Conservation (phyloP, 805 yeast genomes). For the Suhomyces sp. region DNA sequence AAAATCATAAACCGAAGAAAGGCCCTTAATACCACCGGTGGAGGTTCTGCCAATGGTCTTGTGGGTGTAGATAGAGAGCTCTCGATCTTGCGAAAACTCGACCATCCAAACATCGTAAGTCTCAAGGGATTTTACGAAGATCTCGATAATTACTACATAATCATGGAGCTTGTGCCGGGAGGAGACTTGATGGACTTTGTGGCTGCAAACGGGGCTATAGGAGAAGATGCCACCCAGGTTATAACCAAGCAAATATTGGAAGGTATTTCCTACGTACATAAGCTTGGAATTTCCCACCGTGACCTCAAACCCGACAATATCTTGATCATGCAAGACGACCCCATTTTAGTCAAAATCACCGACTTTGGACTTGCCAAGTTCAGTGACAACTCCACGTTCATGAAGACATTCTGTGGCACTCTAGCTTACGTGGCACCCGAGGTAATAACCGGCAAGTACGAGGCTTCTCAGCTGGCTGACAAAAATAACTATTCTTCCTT, state of each 20-base stretch:
- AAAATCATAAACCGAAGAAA: conserved; percentile 84
- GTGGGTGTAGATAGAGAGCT: conserved; percentile 86
- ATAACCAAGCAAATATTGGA: conserved; percentile 79
- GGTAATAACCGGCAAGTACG: conserved; percentile 60
- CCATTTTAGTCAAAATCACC: conserved; percentile 86
- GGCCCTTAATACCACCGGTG: conserved; percentile 64
- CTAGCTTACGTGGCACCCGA: conserved; percentile 97
- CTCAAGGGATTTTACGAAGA: conserved; percentile 87
- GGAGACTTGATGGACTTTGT: conserved; percentile 98
- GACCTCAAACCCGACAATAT: conserved; percentile 97
- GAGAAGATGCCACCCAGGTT: conserved; percentile 86
- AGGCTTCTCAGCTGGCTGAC: conserved; percentile 26
- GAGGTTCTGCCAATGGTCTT: conserved; percentile 46
- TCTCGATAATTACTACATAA: conserved; percentile 71
- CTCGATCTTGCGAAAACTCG: conserved; percentile 68
- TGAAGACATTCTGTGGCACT: conserved; percentile 98
- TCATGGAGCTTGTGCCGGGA: conserved; percentile 95
- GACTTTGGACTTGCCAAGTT: conserved; percentile 96
- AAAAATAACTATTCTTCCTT: conserved; percentile 64
- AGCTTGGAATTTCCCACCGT: conserved; percentile 88
- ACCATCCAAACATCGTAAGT: conserved; percentile 83
- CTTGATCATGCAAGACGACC: conserved; percentile 84
- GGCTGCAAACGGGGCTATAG: conserved; percentile 86
- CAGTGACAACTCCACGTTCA: conserved; percentile 74
- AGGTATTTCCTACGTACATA: conserved; percentile 86